Evolutionary conservation across 768 basidiomycete genomes (phyloP).

Genomic region (Coprinopsis cinerea): DNA sequence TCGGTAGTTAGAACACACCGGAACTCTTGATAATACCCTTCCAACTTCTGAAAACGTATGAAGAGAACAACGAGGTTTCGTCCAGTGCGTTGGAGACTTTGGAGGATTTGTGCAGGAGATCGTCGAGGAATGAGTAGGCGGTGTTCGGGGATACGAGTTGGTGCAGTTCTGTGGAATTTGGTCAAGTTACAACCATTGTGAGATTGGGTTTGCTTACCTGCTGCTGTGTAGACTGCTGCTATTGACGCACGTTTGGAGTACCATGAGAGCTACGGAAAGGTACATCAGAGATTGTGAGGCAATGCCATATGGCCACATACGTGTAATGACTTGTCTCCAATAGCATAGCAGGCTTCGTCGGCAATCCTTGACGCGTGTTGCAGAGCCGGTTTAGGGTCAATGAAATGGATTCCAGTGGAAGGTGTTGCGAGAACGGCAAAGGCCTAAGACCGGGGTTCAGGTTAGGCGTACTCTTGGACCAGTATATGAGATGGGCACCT

Average conservation of each 20-base stretch:
- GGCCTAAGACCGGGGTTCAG: constrained; percentile 48
- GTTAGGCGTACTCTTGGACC: background rate
- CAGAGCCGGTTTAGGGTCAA: constrained; percentile 58
- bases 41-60: constrained; percentile 66
- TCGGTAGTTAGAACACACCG: constrained; percentile 37
- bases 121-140: constrained; percentile 58
- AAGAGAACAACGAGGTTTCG: constrained; percentile 50
- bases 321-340: constrained; percentile 49
- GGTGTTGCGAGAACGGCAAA: constrained; percentile 64
- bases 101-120: constrained; percentile 48
- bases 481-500: constrained; percentile 37
- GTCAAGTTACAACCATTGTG: background rate
- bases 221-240: constrained; percentile 64
- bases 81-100: constrained; percentile 39
- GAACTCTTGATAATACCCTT: constrained; percentile 64
- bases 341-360: constrained; percentile 61
- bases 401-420: constrained; percentile 36
- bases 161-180: constrained; percentile 53
- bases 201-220: constrained; percentile 44
- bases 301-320: constrained; percentile 30
- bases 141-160: constrained; percentile 75
- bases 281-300: constrained; percentile 2
- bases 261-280: constrained; percentile 53
- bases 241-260: constrained; percentile 63
- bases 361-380: constrained; percentile 59